Evolutionary conservation across 768 basidiomycete species (phyloP).

Genomic region (Cyclocybe cylindracea): DNA sequence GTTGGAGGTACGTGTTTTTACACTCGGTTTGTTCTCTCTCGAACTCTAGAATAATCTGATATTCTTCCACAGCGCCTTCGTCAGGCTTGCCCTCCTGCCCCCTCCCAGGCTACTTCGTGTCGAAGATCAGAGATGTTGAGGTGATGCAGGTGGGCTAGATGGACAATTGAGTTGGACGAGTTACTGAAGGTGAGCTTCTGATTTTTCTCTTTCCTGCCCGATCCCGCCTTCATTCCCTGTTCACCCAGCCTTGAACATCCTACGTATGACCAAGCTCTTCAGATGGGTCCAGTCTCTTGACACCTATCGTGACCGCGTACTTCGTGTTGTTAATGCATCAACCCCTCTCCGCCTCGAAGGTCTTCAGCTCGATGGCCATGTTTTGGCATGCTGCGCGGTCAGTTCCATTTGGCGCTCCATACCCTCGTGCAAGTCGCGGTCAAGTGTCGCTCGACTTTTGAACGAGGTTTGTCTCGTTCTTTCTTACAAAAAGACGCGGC

Average conservation of each 20-base stretch:
- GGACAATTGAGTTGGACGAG: constrained; percentile 60
- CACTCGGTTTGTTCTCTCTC: no score
- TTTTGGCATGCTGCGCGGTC: constrained; percentile 61
- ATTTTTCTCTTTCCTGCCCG: background rate
- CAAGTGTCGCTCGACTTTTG: constrained; percentile 60
- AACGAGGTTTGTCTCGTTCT: constrained; percentile 3
- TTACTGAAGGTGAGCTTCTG: constrained; percentile 52
- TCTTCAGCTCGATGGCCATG: constrained; percentile 60
- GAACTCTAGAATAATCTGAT: background rate
- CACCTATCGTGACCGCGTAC: constrained; percentile 57
- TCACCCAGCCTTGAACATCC: constrained; percentile 47
- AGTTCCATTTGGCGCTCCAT: constrained; percentile 41
- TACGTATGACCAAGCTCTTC: constrained; percentile 75
- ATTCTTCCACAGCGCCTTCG: constrained; percentile 44
- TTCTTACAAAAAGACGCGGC: no score
- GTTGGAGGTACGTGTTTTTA: constrained; percentile 41
- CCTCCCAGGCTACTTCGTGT: constrained; percentile 55
- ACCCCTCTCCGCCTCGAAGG: constrained; percentile 26
- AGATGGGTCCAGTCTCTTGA: constrained; percentile 61
- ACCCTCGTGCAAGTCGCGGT: constrained; percentile 32
- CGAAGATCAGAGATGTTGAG: constrained; percentile 49
- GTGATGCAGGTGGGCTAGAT: constrained; percentile 48
- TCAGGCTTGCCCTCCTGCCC: constrained; percentile 60
- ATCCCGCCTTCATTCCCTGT: constrained; percentile 20
- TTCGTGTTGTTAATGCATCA: constrained; percentile 8